Evolutionary conservation across 2,329 filamentous ascomycete genomes (phyloP).

Genomic region (Byssoonygena ceratinophila): DNA sequence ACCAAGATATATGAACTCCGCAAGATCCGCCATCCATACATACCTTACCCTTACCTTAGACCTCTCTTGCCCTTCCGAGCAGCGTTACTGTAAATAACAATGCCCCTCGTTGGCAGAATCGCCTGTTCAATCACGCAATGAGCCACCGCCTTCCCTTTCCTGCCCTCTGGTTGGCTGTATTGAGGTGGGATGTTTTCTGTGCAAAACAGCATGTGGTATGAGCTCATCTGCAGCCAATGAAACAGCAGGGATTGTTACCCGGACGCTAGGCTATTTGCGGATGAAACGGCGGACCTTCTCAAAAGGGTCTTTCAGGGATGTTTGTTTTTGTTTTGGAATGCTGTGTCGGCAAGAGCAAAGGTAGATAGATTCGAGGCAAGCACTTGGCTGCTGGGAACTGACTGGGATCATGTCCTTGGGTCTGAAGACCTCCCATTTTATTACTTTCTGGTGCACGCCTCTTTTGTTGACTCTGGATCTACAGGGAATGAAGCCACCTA

Average conservation of each 20-base stretch:
- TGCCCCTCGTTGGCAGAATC: slow-evolving; percentile 22
- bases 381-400: too few species aligned
- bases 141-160: neutral
- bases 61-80: neutral
- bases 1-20: neutral
- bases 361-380: too few species aligned
- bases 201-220: slow-evolving; percentile 6
- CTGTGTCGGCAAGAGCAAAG: too few species aligned
- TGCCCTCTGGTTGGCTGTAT: slow-evolving; percentile 21
- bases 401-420: too few species aligned
- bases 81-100: neutral
- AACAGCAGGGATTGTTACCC: neutral
- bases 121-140: neutral
- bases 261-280: slow-evolving; percentile 11
- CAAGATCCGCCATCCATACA: slow-evolving; percentile 1
- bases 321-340: neutral
- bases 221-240: slow-evolving; percentile 10
- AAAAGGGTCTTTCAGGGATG: neutral
- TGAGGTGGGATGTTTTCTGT: slow-evolving; percentile 23
- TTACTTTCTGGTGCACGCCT: too few species aligned
- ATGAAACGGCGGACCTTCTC: slow-evolving; percentile 2
- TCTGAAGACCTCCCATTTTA: too few species aligned
- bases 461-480: too few species aligned
- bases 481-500: too few species aligned
- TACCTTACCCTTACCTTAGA: neutral